Conservation (phyloP, 78 protist genomes). For the Dictyostelium purpureum region DNA sequence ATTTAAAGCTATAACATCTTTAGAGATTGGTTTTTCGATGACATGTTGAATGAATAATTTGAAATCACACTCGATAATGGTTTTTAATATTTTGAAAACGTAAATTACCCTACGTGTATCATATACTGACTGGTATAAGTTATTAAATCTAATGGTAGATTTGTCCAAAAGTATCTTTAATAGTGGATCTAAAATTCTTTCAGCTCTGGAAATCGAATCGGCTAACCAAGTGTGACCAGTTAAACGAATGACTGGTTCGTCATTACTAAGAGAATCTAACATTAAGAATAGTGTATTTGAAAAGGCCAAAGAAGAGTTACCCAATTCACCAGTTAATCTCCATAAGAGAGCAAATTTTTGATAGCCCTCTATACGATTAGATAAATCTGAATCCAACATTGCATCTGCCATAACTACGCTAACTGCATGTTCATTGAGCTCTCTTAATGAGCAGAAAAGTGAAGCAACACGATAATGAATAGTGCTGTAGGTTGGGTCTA, state of each 20-base stretch:
- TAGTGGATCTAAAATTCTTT: conserved; percentile 78
- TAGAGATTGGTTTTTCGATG: conserved; percentile 76
- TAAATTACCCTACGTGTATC: conserved; percentile 69
- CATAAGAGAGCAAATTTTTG: conserved; percentile 78
- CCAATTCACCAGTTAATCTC: conserved; percentile 75
- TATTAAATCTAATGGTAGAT: conserved; percentile 51
- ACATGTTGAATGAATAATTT: conserved; percentile 75
- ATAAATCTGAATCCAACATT: conserved; percentile 34
- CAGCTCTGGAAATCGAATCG: conserved; percentile 58
- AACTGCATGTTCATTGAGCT: conserved; percentile 29
- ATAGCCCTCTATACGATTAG: conserved; percentile 28
- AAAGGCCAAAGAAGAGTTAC: conserved; percentile 41
- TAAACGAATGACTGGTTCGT: conserved; percentile 73
- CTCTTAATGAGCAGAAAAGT: conserved; percentile 13
- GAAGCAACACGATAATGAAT: conserved; percentile 71
- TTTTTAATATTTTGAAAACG: conserved; percentile 59
- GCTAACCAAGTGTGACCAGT: conserved; percentile 82
- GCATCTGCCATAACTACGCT: conserved; percentile 65
- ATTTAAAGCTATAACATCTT: conserved; percentile 29
- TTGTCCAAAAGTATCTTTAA: conserved; percentile 46
- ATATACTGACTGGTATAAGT: conserved; percentile 48
- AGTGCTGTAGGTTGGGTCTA: conserved; percentile 49
- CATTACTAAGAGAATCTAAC: conserved; percentile 72
- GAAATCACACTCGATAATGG: conserved; percentile 75
- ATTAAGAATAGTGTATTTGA: conserved; percentile 72